phyloP scores from a whole-genome alignment of 176 grass and related monocot genomes.

The Zea mays region Zm-B73-REFERENCE-NAM-5.0 NC_050102.1:132921501-132922000 shows the following conservation, averaged over 20 bases:
- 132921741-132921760: slow-evolving; percentile 1
- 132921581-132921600: slow-evolving; percentile 28
- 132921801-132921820: slow-evolving; percentile 37
- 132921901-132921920: slow-evolving; percentile 45
- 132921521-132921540: slow-evolving; percentile 4
- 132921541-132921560: neutral
- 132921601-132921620: slow-evolving; percentile 41
- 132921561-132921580: neutral
- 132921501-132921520: slow-evolving; percentile 20
- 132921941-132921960: slow-evolving; percentile 49
- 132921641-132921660: slow-evolving; percentile 39
- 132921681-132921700: slow-evolving; percentile 12
- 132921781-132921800: neutral
- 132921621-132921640: slow-evolving; percentile 46
- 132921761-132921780: slow-evolving; percentile 14
- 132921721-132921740: slow-evolving; percentile 7
- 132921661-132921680: slow-evolving; percentile 28
- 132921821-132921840: slow-evolving; percentile 21
- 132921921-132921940: slow-evolving; percentile 51
- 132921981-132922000: slow-evolving; percentile 95
- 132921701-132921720: slow-evolving; percentile 10
- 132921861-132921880: slow-evolving; percentile 32
- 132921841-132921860: slow-evolving; percentile 39
- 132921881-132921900: slow-evolving; percentile 50
- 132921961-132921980: slow-evolving; percentile 76